Evolutionary conservation across 495 filamentous ascomycete genomes (phyloP), one percentile per base, ranked within the genome.

Genomic region (Glarea lozoyensis): DNA sequence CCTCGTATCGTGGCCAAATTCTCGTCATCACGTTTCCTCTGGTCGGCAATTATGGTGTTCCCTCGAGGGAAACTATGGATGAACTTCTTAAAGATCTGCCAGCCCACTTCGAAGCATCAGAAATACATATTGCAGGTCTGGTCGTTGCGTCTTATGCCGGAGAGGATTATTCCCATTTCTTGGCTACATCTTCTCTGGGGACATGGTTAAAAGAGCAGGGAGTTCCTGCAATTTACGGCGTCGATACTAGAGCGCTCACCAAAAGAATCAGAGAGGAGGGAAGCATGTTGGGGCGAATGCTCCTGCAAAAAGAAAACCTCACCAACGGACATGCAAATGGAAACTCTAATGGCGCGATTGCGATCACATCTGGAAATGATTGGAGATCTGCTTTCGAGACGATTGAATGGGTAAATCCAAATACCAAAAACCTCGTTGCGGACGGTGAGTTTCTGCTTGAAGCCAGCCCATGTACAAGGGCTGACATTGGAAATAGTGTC

Each of bases 131-230:
- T 55, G 79, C 92, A 10, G 92, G 86, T 43, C 73, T 97, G 43
- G 78, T 98, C 30, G 81, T 85, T 37, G 86, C 90, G 37, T 83
- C 88, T 11, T 96, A 97, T 58, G 76, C 86, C 12, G 92, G 90
- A 42, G 88, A 97, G 62, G 80, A 94, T 43, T 98, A 79, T 67
- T 96, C 90, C 0, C 92, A 98, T 65, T 85, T 84, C 68, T 76
- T 97, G 23, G 92, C 92, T 9, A 65, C 72, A 32, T 94, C 88
- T 12, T 96, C 90, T 2, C 65, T 98, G 12, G 89, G 88, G 21
- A 75, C 80, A 66, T 98, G 92, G 92, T 76, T 97, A 45, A 93
- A 93, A 69, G 88, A 95, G 62, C 82, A 96, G 59, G 84, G 82
- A 33, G 77, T 98, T 38, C 92, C 92, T n/a, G 92, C 92, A 45